phyloP scores from a whole-genome alignment of 2,329 filamentous ascomycete species.

The Penicillium sp. region DNA sequence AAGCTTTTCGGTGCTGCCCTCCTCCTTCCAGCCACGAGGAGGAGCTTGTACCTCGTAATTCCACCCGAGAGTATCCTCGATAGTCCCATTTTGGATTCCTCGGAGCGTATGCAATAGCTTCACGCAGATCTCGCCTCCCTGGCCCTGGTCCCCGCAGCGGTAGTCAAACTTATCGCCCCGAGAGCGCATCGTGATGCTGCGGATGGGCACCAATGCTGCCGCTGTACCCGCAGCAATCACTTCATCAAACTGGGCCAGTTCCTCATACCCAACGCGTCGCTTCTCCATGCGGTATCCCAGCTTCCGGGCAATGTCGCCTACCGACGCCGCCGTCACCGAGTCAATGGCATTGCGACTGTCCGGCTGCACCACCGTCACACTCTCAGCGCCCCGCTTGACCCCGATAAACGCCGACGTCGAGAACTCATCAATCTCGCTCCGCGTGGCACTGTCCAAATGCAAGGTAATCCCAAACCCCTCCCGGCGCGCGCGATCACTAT shows the following conservation, averaged over 20 bases:
- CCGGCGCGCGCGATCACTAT: conserved; percentile 74
- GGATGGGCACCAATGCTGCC: conserved; percentile 85
- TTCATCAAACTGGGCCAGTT: conserved; percentile 65
- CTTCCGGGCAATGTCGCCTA: conserved; percentile 68
- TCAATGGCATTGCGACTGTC: conserved; percentile 85
- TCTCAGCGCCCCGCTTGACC: conserved; percentile 58
- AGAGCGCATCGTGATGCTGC: conserved; percentile 74
- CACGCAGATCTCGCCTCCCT: conserved; percentile 65
- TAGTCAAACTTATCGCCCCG: conserved; percentile 57
- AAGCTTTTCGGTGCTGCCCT: conserved; percentile 12
- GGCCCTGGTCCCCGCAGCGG: conserved; percentile 41
- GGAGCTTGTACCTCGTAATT: conserved; percentile 42
- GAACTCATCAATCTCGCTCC: conserved; percentile 91
- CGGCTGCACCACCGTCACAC: conserved; percentile 76
- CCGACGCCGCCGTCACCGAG: conserved; percentile 76
- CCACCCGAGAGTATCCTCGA: conserved; percentile 76
- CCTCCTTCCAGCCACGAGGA: conserved; percentile 32
- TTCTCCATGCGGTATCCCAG: conserved; percentile 84
- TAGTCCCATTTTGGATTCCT: conserved; percentile 79
- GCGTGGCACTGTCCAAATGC: conserved; percentile 80
- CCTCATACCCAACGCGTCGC: conserved; percentile 60
- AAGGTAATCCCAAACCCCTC: conserved; percentile 92
- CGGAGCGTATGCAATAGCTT: conserved; percentile 74
- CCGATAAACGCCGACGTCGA: conserved; percentile 92
- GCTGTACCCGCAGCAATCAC: conserved; percentile 91